Conservation (phyloP, 495 filamentous ascomycete genomes). For the Annulohypoxylon nitens region DNA sequence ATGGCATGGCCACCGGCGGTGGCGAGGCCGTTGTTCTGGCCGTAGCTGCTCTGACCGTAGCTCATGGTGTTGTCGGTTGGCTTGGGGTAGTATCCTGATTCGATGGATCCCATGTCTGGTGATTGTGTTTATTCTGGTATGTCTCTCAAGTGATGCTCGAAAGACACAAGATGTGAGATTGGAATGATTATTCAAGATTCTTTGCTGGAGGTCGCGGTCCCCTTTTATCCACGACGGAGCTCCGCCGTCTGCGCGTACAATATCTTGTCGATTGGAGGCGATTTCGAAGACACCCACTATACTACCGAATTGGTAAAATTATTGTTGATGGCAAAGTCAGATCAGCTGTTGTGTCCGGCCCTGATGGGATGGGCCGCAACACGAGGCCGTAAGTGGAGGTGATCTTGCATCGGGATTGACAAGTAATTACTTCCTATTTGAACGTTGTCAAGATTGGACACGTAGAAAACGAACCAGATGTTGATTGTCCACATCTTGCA, state of each 20-base stretch:
- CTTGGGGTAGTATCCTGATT: conserved; percentile 47
- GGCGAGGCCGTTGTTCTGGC: background rate
- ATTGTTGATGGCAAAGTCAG: conserved; percentile 28
- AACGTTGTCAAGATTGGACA: conserved; percentile 24
- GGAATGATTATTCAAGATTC: conserved; percentile 3
- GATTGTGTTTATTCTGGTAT: background rate
- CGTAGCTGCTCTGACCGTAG: background rate
- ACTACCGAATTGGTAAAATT: conserved; percentile 19
- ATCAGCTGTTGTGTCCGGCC: conserved; percentile 25
- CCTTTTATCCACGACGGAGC: conserved; percentile 30
- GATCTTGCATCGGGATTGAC: conserved; percentile 32
- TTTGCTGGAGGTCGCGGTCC: conserved; percentile 12
- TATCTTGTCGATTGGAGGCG: background rate
- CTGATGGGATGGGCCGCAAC: conserved; percentile 30
- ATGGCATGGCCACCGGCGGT: too few relatives aligned
- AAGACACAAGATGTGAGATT: conserved; percentile 20
- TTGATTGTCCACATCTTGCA: conserved; percentile 21
- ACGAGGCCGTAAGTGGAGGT: conserved; percentile 24
- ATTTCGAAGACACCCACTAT: conserved; percentile 16
- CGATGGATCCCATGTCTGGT: conserved; percentile 56
- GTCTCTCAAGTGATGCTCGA: conserved; percentile 3
- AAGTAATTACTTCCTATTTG: conserved; percentile 32
- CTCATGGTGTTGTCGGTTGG: conserved; percentile 21
- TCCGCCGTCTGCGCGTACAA: conserved; percentile 15
- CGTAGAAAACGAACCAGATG: conserved; percentile 26